A percentile compares a stretch with the other conserved stretches of the same genome.
These are phyloP conservation scores for Linaria vulgaris DNA, from an alignment of 257 asterid species.

Conservation along the genomic window DNA sequence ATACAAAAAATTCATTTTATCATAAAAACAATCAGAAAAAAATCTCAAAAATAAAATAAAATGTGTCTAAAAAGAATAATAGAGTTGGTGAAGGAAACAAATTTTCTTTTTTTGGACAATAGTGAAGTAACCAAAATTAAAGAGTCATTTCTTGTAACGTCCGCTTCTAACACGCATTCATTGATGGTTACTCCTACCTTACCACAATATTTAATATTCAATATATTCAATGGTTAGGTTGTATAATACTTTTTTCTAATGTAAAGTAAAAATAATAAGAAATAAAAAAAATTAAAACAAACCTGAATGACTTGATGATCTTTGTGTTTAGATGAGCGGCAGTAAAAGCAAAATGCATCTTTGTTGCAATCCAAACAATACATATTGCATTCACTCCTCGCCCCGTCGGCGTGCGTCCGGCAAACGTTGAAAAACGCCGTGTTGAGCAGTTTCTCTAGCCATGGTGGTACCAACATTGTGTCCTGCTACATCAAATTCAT, in stretches of 20 bases:
- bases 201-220: constrained; percentile 1
- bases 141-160: constrained; percentile 7
- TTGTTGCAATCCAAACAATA: constrained; percentile 64
- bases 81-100: background rate
- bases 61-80: too few relatives aligned
- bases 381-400: constrained; percentile 76
- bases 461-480: constrained; percentile 62
- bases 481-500: background rate
- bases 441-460: constrained; percentile 62
- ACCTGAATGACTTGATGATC: constrained; percentile 88
- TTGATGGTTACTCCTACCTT: background rate
- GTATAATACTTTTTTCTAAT: background rate
- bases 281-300: background rate
- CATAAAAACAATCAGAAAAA: background rate
- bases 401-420: constrained; percentile 55
- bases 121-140: too few relatives aligned
- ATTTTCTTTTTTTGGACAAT: too few relatives aligned
- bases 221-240: too few relatives aligned
- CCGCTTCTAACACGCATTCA: background rate
- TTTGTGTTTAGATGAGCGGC: constrained; percentile 71
- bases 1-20: background rate
- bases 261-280: background rate
- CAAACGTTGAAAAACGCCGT: constrained; percentile 57
- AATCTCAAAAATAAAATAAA: too few relatives aligned
- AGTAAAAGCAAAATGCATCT: constrained; percentile 61